These are phyloP conservation scores for Xylaria sp. DNA, from an alignment of 2,329 filamentous ascomycete genomes.

Conservation along the genomic window DNA sequence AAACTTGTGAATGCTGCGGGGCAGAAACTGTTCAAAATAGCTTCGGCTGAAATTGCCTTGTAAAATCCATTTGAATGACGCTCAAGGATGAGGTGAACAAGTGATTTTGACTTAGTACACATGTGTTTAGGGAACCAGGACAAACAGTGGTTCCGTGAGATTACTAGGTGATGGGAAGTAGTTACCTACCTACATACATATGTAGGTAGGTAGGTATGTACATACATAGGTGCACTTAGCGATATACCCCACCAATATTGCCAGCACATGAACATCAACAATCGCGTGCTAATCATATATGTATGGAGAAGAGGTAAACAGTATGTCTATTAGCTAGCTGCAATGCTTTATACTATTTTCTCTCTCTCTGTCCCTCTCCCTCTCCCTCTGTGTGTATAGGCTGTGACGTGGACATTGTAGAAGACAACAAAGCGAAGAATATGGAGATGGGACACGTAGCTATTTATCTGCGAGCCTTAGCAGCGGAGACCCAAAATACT, in stretches of 20 bases:
- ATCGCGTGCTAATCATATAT: too few relatives aligned
- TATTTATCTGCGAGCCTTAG: background rate
- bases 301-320: too few relatives aligned
- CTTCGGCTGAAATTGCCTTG: too few relatives aligned
- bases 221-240: background rate
- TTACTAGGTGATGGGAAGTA: background rate
- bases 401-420: slow-evolving; percentile 18
- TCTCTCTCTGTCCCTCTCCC: too few relatives aligned
- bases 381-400: too few relatives aligned
- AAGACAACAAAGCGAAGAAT: slow-evolving; percentile 1
- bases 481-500: background rate
- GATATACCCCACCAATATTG: background rate
- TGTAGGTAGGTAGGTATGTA: background rate
- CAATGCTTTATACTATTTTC: too few relatives aligned
- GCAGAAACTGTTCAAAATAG: too few relatives aligned
- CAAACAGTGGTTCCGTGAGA: background rate
- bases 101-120: background rate
- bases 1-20: too few relatives aligned
- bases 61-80: too few relatives aligned
- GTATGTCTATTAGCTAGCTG: too few relatives aligned
- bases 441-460: slow-evolving; percentile 25
- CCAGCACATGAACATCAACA: background rate
- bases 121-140: background rate
- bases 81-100: background rate
- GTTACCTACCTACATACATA: too few relatives aligned